A percentile compares a stretch with the other conserved stretches of the same genome.
Conservation (phyloP, 768 basidiomycete species). For the Termitomyces sp. region DNA sequence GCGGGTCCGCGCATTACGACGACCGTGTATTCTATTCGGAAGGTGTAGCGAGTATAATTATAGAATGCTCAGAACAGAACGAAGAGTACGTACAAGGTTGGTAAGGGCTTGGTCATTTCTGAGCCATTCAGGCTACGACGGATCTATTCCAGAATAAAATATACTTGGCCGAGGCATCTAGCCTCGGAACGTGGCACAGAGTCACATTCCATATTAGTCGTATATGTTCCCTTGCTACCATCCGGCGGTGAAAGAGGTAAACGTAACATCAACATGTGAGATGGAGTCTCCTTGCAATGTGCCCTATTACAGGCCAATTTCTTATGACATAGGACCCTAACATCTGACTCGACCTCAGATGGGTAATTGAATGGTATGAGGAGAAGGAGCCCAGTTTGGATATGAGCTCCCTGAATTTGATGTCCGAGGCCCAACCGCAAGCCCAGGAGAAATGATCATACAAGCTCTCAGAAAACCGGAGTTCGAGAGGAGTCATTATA, state of each 20-base stretch:
- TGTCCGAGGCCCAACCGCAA: background rate
- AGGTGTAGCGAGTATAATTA: constrained; percentile 9
- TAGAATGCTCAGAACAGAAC: constrained; percentile 11
- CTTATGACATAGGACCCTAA: background rate
- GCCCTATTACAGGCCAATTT: background rate
- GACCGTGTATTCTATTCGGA: constrained; percentile 10
- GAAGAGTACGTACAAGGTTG: constrained; percentile 11
- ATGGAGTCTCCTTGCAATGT: background rate
- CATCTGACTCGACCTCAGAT: background rate
- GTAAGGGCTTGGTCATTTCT: background rate
- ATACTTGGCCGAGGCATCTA: constrained; percentile 6
- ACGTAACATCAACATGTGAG: background rate
- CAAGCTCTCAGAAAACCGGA: background rate
- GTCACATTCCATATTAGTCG: background rate
- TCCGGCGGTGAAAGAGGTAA: background rate
- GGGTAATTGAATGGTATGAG: background rate
- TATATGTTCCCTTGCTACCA: background rate
- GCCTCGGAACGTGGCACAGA: constrained; percentile 8
- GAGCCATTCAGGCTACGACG: constrained; percentile 3
- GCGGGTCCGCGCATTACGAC: constrained; percentile 13
- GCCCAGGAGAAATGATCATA: background rate
- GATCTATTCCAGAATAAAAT: constrained; percentile 10
- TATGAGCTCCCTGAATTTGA: background rate
- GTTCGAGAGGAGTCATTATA: constrained; percentile 2
- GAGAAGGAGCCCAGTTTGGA: background rate